phyloP scores from a whole-genome alignment of 345 rosid species.

The Eucalyptus urophylla region DNA sequence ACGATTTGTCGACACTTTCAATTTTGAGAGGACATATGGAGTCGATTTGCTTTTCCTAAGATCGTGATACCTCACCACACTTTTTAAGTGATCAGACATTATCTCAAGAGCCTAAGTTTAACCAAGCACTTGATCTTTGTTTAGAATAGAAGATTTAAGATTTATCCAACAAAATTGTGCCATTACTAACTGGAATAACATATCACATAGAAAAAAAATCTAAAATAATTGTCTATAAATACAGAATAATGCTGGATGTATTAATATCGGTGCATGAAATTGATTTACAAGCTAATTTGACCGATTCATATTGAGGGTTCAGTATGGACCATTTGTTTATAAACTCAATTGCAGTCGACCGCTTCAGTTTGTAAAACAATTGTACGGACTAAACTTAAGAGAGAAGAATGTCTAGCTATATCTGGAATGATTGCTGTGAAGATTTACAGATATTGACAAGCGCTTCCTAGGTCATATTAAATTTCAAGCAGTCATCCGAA shows the following conservation, averaged over 20 bases:
- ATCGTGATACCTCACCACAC: too few relatives aligned
- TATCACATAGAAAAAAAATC: neutral
- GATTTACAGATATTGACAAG: neutral
- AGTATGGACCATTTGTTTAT: neutral
- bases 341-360: neutral
- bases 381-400: too few relatives aligned
- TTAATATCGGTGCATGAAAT: too few relatives aligned
- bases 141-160: neutral
- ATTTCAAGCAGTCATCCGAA: neutral
- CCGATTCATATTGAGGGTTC: neutral
- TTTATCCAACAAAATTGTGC: neutral
- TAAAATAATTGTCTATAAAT: neutral
- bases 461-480: neutral
- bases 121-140: neutral
- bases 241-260: too few relatives aligned
- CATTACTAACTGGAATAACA: neutral
- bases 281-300: too few relatives aligned
- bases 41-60: too few relatives aligned
- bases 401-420: too few relatives aligned
- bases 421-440: too few relatives aligned
- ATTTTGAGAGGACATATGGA: too few relatives aligned
- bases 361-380: neutral
- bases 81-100: rapidly evolving
- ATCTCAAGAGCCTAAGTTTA: too few relatives aligned
- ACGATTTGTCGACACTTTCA: too few relatives aligned